Base-by-base conservation (phyloP, 2,329 filamentous ascomycete species). In the Scleromitrula shiraiana region DNA sequence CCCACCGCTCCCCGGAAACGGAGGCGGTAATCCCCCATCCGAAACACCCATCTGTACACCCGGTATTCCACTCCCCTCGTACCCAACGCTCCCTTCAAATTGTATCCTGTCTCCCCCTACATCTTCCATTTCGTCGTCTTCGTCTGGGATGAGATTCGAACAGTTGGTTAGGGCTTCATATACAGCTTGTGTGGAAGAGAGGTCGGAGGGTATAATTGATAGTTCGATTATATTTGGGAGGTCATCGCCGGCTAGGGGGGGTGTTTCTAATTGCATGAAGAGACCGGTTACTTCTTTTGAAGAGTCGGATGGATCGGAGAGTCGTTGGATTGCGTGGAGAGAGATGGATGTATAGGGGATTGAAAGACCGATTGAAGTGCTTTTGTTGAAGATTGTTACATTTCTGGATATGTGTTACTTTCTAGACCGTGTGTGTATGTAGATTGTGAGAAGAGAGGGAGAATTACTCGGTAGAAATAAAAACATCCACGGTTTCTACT, bases 281-380 rank as follows among this genome's bases (percentile, higher is more conserved):
- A 88, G 72, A 5, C 69, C 70, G 46, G 61, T 57, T 8, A 64
- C 52, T 49, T 73, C 70, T 42, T 65, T 70, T 39, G 65, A 62
- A 10, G 59, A 50, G 32, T 67, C 63, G 17, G 69, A 65, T 23
- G 68, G 62, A 37, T 68, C 64, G 29, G 58, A 53, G n/a, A 65
- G 52, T 48, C 79, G 77, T 65, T 87, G 83, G 57, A 85, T 77
- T 0, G 84, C 86, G 63, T 89, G 85, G 14, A 90, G 80, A 19
- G 81, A 81, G 62, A 91, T 85, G 52, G 78, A 70, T 3, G 82
- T 84, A 65, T 89, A 91, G 0, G 83, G 79, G 55, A 90, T 84
- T 33, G 78, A 74, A 37, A 88, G 67, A 53, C 85, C 86, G 15
- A 68, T 73, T 29, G 72, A 69, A 10, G 71, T 74, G 3, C 73